phyloP scores from a whole-genome alignment of 169 alveolate species.

The Perkinsus marinus region DNA sequence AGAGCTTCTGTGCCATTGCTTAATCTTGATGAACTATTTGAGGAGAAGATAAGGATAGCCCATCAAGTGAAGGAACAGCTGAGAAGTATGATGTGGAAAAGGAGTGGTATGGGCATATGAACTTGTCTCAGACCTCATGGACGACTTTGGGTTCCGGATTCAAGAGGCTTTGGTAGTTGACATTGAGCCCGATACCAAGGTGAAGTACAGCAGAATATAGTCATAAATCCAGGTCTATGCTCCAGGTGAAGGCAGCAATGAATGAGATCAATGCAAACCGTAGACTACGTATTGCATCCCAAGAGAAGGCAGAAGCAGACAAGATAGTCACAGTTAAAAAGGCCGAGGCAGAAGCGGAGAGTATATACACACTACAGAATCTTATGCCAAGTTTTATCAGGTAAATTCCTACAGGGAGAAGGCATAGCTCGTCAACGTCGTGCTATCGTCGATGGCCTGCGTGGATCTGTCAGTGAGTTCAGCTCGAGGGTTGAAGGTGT shows the following conservation, averaged over 20 bases:
- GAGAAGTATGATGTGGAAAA: background rate
- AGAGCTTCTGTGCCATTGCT: slow-evolving; percentile 12
- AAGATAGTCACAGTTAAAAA: background rate
- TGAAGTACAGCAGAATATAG: background rate
- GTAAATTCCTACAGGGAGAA: slow-evolving; percentile 6
- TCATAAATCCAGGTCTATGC: background rate
- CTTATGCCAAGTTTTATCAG: background rate
- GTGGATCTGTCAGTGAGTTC: slow-evolving; percentile 7
- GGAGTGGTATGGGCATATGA: background rate
- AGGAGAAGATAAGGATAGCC: slow-evolving; percentile 14
- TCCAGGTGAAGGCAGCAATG: slow-evolving; percentile 18
- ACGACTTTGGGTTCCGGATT: slow-evolving; percentile 7
- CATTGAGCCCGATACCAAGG: slow-evolving; percentile 6
- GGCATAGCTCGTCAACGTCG: slow-evolving; percentile 18
- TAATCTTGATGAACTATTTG: slow-evolving; percentile 11
- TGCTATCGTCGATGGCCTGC: slow-evolving; percentile 18
- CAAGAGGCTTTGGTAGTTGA: slow-evolving; percentile 10
- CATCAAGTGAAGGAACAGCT: slow-evolving; percentile 4
- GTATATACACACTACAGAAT: background rate
- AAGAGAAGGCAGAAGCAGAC: slow-evolving; percentile 13
- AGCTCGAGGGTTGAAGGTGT: slow-evolving; percentile 3
- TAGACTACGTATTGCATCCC: slow-evolving; percentile 10
- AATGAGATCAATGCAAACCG: slow-evolving; percentile 12
- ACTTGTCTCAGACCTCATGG: background rate
- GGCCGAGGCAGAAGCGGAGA: slow-evolving; percentile 1